These are phyloP conservation scores for Ogataea nitratoaversa DNA, from an alignment of 805 yeast species.

Conservation along the genomic window DNA sequence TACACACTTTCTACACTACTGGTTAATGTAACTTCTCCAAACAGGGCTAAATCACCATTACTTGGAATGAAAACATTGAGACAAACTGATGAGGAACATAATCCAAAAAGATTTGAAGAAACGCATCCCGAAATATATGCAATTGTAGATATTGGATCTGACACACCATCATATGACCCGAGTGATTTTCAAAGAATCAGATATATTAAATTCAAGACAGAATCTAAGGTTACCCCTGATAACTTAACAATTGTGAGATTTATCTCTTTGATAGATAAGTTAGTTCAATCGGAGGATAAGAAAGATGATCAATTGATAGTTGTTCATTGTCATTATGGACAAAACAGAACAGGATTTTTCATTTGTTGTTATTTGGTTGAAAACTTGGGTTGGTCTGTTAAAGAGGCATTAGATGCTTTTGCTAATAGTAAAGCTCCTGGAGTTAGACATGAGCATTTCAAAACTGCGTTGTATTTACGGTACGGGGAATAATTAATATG, in stretches of 20 bases:
- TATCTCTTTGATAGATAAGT: conserved; percentile 47
- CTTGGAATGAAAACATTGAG: conserved; percentile 74
- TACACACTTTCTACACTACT: conserved; percentile 47
- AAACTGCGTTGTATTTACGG: conserved; percentile 65
- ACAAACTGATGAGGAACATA: conserved; percentile 57
- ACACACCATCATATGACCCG: conserved; percentile 70
- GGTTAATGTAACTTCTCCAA: conserved; percentile 22
- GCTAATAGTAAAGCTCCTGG: conserved; percentile 61
- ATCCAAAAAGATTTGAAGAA: conserved; percentile 51
- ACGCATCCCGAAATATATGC: conserved; percentile 50
- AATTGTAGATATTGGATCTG: conserved; percentile 66
- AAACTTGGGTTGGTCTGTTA: conserved; percentile 51
- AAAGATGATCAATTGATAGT: conserved; percentile 40
- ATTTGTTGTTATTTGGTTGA: conserved; percentile 68
- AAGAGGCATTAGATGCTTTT: conserved; percentile 61
- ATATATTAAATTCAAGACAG: conserved; percentile 73
- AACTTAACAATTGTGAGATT: conserved; percentile 53
- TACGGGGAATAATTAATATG: conserved; percentile 42
- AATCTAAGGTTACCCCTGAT: conserved; percentile 73
- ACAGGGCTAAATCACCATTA: conserved; percentile 39
- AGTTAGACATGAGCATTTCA: conserved; percentile 71
- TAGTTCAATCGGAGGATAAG: conserved; percentile 24
- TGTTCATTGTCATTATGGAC: conserved; percentile 81
- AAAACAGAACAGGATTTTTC: conserved; percentile 72
- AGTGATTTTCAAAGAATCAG: conserved; percentile 45